These are phyloP conservation scores for Perilla frutescens DNA, from an alignment of 257 asterid genomes.

Conservation along the genomic window DNA sequence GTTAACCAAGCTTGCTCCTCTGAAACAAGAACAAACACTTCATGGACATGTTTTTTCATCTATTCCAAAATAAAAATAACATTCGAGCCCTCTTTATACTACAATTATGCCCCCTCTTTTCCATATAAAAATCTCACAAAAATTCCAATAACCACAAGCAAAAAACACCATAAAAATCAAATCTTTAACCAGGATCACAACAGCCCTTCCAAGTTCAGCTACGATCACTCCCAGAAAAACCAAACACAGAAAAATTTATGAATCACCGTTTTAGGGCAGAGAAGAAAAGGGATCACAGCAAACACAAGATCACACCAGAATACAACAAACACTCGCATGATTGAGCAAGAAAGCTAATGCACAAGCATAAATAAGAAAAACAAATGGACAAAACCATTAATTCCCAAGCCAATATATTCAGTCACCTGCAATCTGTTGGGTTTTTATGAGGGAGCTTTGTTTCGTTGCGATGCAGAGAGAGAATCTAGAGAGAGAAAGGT, in stretches of 20 bases:
- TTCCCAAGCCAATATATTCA: background rate
- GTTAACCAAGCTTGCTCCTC: slow-evolving; percentile 18
- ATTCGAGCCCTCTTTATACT: no score
- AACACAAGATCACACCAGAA: slow-evolving; percentile 27
- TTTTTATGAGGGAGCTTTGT: slow-evolving; percentile 15
- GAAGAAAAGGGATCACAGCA: slow-evolving; percentile 32
- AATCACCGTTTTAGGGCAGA: slow-evolving; percentile 17
- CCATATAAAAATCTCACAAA: background rate
- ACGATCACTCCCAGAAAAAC: slow-evolving; percentile 23
- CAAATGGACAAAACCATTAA: background rate
- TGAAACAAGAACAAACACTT: slow-evolving; percentile 16
- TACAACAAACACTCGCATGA: slow-evolving; percentile 8
- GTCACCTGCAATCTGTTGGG: slow-evolving; percentile 28
- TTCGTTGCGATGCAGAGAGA: slow-evolving; percentile 24
- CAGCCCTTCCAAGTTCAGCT: slow-evolving; percentile 23
- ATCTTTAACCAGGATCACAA: slow-evolving; percentile 32
- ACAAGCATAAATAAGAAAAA: background rate
- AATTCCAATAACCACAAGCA: slow-evolving; percentile 17
- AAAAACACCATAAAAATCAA: slow-evolving; percentile 22
- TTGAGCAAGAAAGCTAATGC: slow-evolving; percentile 17
- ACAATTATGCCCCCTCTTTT: slow-evolving; percentile 18
- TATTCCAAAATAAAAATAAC: no score
- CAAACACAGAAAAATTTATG: background rate
- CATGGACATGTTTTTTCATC: background rate
- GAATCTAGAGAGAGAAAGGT: slow-evolving; percentile 28